Base-by-base conservation (phyloP, 2,329 filamentous ascomycete genomes). In the Tolypocladium paradoxum region DNA sequence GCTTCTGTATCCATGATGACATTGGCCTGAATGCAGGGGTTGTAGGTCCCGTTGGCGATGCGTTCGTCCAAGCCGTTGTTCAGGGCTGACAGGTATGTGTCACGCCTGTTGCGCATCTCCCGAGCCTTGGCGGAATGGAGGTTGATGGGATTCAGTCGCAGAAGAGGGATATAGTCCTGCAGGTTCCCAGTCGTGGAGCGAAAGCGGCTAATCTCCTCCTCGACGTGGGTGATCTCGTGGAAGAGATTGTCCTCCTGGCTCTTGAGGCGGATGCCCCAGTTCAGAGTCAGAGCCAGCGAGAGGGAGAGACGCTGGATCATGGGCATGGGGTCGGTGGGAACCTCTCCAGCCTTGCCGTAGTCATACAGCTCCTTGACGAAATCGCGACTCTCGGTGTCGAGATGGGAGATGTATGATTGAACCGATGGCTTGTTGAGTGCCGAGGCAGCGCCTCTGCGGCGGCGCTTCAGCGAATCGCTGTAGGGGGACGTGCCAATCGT, bases 401-500 rank as follows among this genome's bases (percentile, higher is more conserved):
- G 69, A 58, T 84, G 80, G 0, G 76, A 72, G 3, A 85, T 72
- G 57, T 86, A 86, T 0, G 76, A 82, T 5, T 78, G 76, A 1
- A 85, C 79, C 0, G 81, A 81, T 0, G 83, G 82, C 48, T 82
- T 79, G 64, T 86, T 86, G 20, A 86, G 70, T 1, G 83, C 83
- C 4, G 80, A 79, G 0, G 82, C 83, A 1, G 82, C 83, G 18
- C 81, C 83, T 64, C 86, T 86, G 54, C 82, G 74, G 35, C 82
- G 72, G 6, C 81, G 72, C 64, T 85, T 86, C 31, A 85, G 66
- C 0, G 78, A 82, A 4, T 86, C 82, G 52, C 77, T 82, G 62
- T 83, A 87, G 0, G 83, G 83, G 1, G 80, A 83, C 0, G 83
- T 87, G 0, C 83, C 83, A 53, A 87, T 85, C 0, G 83, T 87